Evolutionary conservation across 2,329 filamentous ascomycete species (phyloP), one percentile per base, ranked within the genome.

Genomic region (Phialophora verrucosa): DNA sequence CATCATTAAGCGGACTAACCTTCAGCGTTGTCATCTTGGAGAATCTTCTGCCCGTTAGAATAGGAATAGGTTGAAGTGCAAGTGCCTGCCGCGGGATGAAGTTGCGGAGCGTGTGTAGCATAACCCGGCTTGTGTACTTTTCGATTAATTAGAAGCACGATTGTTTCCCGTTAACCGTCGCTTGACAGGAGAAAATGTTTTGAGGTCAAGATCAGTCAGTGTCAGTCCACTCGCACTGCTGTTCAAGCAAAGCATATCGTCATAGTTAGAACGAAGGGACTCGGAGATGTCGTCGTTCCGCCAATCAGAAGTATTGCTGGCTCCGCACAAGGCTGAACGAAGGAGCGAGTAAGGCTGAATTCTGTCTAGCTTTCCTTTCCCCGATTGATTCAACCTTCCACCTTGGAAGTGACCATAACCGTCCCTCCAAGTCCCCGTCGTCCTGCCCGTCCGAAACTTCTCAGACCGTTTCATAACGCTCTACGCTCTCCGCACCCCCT

Each of bases 11-110:
- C 6, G 6, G 32, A 58, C 67, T 63, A 69, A 80, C 79, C 73
- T 79, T 80, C 56, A 80, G 74, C n/a, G 78, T 44, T n/a, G 38
- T 75, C 79, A 80, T 80, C 32, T 69, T 78, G 66, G 75, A 72
- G 69, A 68, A 64, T 42, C 25, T 68, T 50, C 61, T 53, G 17
- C 57, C 63, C 4, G 65, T 64, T 5, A 68, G 57, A 20, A 68
- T 27, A 5, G 68, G 57, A 20, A 68, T 11, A 35, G 62, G 61
- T 47, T 35, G 61, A 17, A 70, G 35, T 25, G 54, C 55, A 32
- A 68, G 47, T 35, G 54, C 58, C 50, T 50, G 61, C 32, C 49
- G 44, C 10, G 64, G 64, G 27, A 67, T 27, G 20, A 64, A 47
- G n/a, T 31, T 55, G 10, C 64, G 64, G 29, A 69, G 47, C 64